These are phyloP conservation scores for Jackrogersella multiformis DNA, from an alignment of 495 filamentous ascomycete genomes.

Conservation along the genomic window DNA sequence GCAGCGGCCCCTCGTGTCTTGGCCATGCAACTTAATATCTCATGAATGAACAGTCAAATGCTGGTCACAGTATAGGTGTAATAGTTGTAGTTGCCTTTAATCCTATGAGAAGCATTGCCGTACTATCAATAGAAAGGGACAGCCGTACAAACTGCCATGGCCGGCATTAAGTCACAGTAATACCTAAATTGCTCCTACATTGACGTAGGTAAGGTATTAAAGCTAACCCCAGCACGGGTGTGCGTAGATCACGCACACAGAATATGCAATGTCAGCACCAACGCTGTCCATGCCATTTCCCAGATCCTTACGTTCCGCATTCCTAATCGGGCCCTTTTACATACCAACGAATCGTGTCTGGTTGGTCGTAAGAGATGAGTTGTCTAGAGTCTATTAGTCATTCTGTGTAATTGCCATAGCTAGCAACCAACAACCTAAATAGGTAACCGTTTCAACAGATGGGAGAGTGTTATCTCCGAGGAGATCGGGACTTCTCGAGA, in stretches of 20 bases:
- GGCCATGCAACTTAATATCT: neutral
- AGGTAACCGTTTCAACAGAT: neutral
- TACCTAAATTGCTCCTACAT: conserved; percentile 23
- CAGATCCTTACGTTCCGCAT: conserved; percentile 34
- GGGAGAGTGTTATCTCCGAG: conserved; percentile 28
- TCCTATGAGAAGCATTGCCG: neutral
- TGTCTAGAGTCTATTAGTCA: conserved; percentile 24
- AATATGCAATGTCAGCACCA: conserved; percentile 42
- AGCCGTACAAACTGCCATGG: conserved; percentile 10
- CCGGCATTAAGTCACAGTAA: conserved; percentile 14
- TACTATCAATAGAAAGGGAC: conserved; percentile 10
- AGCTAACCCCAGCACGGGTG: conserved; percentile 21
- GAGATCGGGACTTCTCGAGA: conserved; percentile 6
- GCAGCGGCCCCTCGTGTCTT: neutral
- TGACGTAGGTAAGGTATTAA: conserved; percentile 17
- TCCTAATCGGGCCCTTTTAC: conserved; percentile 27
- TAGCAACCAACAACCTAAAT: conserved; percentile 10
- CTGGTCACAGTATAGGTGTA: conserved; percentile 1
- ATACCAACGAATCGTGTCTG: conserved; percentile 11
- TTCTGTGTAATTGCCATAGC: conserved; percentile 11
- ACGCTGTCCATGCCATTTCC: conserved; percentile 25
- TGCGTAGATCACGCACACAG: conserved; percentile 25
- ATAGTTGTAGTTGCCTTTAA: conserved; percentile 1
- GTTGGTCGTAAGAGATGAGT: conserved; percentile 17
- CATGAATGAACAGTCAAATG: neutral